Evolutionary conservation across 2,329 filamentous ascomycete genomes (phyloP), one percentile per base, ranked within the genome.

Genomic region (Trichoderma sp.): DNA sequence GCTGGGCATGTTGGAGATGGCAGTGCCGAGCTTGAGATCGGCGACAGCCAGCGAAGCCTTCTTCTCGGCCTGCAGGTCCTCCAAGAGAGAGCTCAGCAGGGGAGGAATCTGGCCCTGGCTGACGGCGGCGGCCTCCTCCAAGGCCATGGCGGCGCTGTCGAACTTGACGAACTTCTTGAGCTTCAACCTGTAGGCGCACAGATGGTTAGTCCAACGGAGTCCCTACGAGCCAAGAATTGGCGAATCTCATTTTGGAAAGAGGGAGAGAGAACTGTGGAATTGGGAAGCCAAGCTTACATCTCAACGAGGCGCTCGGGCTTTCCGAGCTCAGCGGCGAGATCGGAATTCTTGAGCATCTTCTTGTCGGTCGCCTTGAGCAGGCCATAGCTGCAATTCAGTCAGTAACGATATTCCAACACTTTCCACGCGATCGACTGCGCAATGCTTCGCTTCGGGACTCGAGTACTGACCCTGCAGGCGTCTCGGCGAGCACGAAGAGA

Each of bases 311-410:
- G 91, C 78, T 97, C 93, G 43, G 92, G 88, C 67, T 90, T 90
- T 70, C 88, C 85, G 68, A 93, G 84, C 77, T 95, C 88, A 69
- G 87, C 84, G 62, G 86, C 85, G 69, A 96, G 80, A 75, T 93
- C 88, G 80, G 94, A 90, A 74, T 90, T 89, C 80, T 96, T 95
- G 70, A 99, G 84, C 67, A 98, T 86, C 84, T 98, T 98, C 88
- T 97, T 98, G 86, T 98, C 94, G 79, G 93, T 92, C 73, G 94
- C 91, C 85, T 99, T 98, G 83, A 99, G 93, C 78, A 99, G 88
- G 79, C 93, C 95, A 83, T 98, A 98, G 78, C 95, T 96, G 73
- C 71, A 34, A 28, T 67, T 69, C 61, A 70, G 74, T 76, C 75
- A 79, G 78, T 51, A 39, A 39, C 62, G 30, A 19, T 24, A 45